Percentiles rank a stretch among this genome's conserved stretches.
Evolutionary conservation across 768 basidiomycete species (phyloP).

Genomic region (Suillus occidentalis): DNA sequence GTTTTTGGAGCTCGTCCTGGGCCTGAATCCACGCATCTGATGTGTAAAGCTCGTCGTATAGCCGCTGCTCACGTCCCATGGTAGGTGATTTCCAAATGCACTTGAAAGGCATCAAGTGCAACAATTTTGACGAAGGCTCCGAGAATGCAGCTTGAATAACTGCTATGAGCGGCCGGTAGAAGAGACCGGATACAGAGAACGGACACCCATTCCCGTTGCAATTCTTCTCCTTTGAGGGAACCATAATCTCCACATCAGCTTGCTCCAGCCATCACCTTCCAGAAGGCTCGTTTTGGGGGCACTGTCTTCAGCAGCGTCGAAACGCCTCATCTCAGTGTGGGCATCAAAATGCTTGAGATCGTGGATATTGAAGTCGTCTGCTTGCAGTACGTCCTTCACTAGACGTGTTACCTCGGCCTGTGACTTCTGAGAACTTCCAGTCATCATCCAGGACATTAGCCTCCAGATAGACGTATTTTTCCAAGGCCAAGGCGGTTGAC

Average conservation of each 20-base stretch:
- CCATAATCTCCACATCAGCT: neutral
- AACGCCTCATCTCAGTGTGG: neutral
- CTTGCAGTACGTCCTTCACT: neutral
- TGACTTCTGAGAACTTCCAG: slow-evolving; percentile 6
- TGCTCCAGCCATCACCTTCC: neutral
- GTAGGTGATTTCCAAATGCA: slow-evolving; percentile 16
- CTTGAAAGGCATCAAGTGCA: slow-evolving; percentile 33
- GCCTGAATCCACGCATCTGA: slow-evolving; percentile 32
- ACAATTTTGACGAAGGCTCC: slow-evolving; percentile 16
- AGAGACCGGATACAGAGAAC: slow-evolving; percentile 21
- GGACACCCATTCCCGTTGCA: neutral
- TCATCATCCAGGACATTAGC: slow-evolving; percentile 7
- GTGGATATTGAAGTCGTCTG: neutral
- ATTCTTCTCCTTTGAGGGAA: slow-evolving; percentile 6
- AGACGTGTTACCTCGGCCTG: neutral
- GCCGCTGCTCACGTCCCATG: slow-evolving; percentile 15
- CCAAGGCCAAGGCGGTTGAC: slow-evolving; percentile 7
- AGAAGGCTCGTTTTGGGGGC: neutral
- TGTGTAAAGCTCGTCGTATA: slow-evolving; percentile 31
- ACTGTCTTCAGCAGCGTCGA: neutral
- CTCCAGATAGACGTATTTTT: slow-evolving; percentile 11
- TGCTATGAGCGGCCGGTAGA: slow-evolving; percentile 20
- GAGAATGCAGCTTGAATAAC: slow-evolving; percentile 22
- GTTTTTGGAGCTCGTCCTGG: slow-evolving; percentile 30
- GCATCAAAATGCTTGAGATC: slow-evolving; percentile 2